Base-by-base conservation (phyloP, 1,284 basidiomycete genomes). In the Sanghuangporus sanghuang region DNA sequence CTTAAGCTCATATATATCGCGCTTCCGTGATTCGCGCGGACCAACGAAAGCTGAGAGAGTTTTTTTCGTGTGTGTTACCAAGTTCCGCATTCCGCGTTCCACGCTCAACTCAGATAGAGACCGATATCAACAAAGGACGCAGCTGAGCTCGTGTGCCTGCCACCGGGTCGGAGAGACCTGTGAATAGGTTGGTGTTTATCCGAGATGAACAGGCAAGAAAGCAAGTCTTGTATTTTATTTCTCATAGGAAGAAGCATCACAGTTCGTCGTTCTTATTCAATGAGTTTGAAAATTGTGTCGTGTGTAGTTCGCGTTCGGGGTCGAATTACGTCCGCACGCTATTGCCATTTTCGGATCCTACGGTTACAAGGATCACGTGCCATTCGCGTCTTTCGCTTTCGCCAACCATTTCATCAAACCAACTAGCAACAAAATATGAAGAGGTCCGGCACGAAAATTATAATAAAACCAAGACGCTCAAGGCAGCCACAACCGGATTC, bases 391-490 rank as follows among this genome's bases (percentile, higher is more conserved):
- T 11, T n/a, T 18, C 55, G 16, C 27, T 12, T 46, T 3, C 39
- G 2, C 4, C 27, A 32, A 32, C 2, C 27, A 32, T 32, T 32
- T 32, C 27, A 32, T 32, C 5, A 32, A 3, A 32, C 27, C 3
- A 46, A 4, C 40, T 54, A 7, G 39, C 27, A 42, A 12, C 42
- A 50, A 23, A 62, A 40, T 27, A 68, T 68, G 67, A 66, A 63
- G 42, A 59, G 40, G 16, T 64, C 66, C 21, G 63, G 65, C 12
- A 71, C 69, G 35, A 84, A 82, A 76, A 85, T 84, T 62, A 78
- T 84, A 44, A 81, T 84, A 65, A 84, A 80, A 67, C 77, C 81
- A 2, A 77, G 81, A 57, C 65, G 73, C 38, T 67, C 75, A 61
- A 68, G 69, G 61, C 68, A 73, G 36, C 69, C 71, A 52, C 66